Base-by-base conservation (phyloP, 2,329 filamentous ascomycete species). In the Lecanicillium sp. region DNA sequence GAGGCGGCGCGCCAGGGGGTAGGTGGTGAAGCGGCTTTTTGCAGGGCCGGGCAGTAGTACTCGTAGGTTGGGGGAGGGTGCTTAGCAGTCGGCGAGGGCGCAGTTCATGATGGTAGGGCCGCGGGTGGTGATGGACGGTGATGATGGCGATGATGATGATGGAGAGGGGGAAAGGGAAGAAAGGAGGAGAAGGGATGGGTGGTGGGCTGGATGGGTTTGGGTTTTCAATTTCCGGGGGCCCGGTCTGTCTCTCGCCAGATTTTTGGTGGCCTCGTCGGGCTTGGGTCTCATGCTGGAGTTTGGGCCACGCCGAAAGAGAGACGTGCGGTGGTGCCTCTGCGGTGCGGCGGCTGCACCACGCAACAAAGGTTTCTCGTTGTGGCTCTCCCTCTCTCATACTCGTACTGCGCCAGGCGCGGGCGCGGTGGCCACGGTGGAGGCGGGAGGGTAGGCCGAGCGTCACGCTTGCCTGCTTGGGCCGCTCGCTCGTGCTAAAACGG, bases 261-360 rank as follows among this genome's bases (percentile, higher is more conserved):
- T 58, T 43, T 42, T 54, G 54, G 33, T 36, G 39, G 14, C 30
- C 17, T 34, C 34, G 34, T 61, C 53, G 55, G 59, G 60, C 54
- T 61, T 61, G 55, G n/a, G 59, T 60, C 54, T 61, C 55, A 61
- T 62, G 58, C 57, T 58, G 55, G 57, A 53, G 56, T 58, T 57
- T 56, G 58, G 56, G 57, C 56, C 53, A 25, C 22, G 22, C 22
- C 22, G 22, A 52, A 53, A 56, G n/a, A n/a, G n/a, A n/a, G n/a
- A n/a, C n/a, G n/a, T n/a, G n/a, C n/a, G n/a, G n/a, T n/a, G n/a
- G n/a, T n/a, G n/a, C n/a, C n/a, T n/a, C n/a, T n/a, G n/a, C n/a
- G n/a, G 12, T 29, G 39, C 39, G 58, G 58, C 58, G 56, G 58
- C 58, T n/a, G 55, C 59, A 61, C 56, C 57, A 51, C n/a, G n/a